Conservation (phyloP, 257 asterid species). For the Ilex asprella region DNA sequence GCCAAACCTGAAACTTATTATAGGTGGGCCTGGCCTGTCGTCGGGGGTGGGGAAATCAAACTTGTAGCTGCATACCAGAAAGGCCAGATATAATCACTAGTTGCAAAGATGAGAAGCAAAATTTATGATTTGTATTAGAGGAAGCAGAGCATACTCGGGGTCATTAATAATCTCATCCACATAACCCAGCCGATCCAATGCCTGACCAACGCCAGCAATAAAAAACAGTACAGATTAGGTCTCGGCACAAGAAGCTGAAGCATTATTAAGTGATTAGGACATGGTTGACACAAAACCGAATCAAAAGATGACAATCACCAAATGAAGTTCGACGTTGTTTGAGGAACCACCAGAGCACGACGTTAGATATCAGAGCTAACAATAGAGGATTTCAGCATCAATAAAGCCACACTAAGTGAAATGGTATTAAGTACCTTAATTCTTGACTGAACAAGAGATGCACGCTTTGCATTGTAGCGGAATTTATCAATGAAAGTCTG, state of each 20-base stretch:
- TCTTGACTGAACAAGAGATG: conserved; percentile 98
- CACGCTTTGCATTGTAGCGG: conserved; percentile 96
- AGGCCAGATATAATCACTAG: conserved; percentile 8
- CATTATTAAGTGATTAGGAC: not conserved
- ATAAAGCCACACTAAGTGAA: conserved; percentile 1
- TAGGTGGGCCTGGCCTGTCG: conserved; percentile 96
- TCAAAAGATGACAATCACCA: not conserved
- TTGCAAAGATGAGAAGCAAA: conserved; percentile 8
- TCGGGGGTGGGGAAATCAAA: conserved; percentile 98
- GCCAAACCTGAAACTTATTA: conserved; percentile 91
- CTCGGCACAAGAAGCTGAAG: not conserved
- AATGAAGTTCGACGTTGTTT: not conserved
- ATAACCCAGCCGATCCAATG: conserved; percentile 84
- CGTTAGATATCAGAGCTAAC: conserved; percentile 2
- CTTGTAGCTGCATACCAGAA: conserved; percentile 67
- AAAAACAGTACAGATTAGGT: not conserved
- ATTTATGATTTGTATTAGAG: conserved; percentile 4
- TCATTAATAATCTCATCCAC: conserved; percentile 88
- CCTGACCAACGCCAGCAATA: conserved; percentile 40
- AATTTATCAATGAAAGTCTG: conserved; percentile 95
- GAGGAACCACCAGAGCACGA: not conserved
- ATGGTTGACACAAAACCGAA: not conserved
- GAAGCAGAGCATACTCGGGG: conserved; percentile 67
- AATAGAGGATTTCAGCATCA: conserved; percentile 9
- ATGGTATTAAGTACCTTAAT: conserved; percentile 58